Evolutionary conservation across 2,329 filamentous ascomycete species (phyloP), one percentile per base, ranked within the genome.

Genomic region (Apiospora saccharicola): DNA sequence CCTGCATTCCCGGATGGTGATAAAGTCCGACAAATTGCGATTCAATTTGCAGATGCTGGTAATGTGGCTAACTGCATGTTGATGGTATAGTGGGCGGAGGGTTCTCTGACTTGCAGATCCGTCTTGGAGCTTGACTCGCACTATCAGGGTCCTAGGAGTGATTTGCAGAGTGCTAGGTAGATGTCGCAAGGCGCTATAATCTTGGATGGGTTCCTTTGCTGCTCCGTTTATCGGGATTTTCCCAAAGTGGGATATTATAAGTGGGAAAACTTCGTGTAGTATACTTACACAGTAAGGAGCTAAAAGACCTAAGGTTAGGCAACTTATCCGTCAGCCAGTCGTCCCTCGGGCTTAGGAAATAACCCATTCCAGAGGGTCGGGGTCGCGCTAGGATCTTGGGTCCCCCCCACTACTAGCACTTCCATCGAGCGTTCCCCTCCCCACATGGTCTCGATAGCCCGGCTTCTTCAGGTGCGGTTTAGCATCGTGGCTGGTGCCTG

Each of bases 51-150:
- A n/a, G 1, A 41, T n/a, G 10, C 19, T 64, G 57, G 12, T 4
- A 41, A 64, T n/a, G 5, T 7, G 34, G 26, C 53, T 57, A 34
- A 34, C 26, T 10, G 14, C 53, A 57, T 57, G 26, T 16, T 57
- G 51, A 57, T 1, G 6, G n/a, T 5, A 30, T 41, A 57, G 57
- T 64, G 57, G 57, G 30, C 34, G 57, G 57, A 41, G 30, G 57
- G 41, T 41, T 34, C 57, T 64, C 34, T 22, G 34, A 41, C 19
- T 24, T 64, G 57, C 41, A 61, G 53, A 61, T 61, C 53, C 51
- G 19, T 8, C 30, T 61, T 61, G 53, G 16, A 61, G 37, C 16
- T 61, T 61, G 53, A 61, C 30, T 61, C 51, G 51, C 26, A 30
- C 26, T 30, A 30, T 30, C 26, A 30, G 26, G 26, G 26, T 30